Evolutionary conservation across 1,284 basidiomycete species (phyloP).

Genomic region (Trichosporon faecale): DNA sequence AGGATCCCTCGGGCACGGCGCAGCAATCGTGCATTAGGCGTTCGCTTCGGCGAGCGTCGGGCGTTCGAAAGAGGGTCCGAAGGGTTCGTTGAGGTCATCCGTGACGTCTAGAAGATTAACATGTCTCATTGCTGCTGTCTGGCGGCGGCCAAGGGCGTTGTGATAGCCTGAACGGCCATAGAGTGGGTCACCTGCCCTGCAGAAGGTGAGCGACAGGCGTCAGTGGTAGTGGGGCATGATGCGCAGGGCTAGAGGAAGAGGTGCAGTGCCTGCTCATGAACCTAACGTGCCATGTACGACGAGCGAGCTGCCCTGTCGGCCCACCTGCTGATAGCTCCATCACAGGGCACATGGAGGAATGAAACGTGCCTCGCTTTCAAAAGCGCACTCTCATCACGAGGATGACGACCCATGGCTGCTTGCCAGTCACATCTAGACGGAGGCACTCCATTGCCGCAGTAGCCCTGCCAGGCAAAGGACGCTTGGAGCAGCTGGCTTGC

Average conservation of each 20-base stretch:
- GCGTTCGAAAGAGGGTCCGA: slow-evolving; percentile 12
- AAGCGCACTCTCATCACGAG: slow-evolving; percentile 1
- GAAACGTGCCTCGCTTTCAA: slow-evolving; percentile 3
- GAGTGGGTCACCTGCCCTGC: neutral
- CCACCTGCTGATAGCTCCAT: neutral
- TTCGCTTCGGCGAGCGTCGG: neutral
- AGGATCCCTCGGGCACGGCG: neutral
- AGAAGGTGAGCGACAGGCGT: neutral
- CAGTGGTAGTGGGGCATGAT: neutral
- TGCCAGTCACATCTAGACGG: neutral
- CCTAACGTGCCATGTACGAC: neutral
- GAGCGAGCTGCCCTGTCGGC: neutral
- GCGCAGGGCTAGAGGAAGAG: neutral
- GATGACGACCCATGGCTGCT: neutral
- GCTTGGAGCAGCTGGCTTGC: neutral
- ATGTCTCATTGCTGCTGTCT: neutral
- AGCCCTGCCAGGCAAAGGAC: neutral
- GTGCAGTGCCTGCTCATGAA: neutral
- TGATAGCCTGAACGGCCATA: neutral
- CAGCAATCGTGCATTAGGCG: neutral
- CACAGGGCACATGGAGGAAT: neutral
- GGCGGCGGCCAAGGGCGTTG: neutral
- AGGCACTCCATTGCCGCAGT: neutral
- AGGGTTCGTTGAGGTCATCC: neutral
- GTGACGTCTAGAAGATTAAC: slow-evolving; percentile 4